A percentile compares a stretch with the other conserved stretches of the same genome.
These are phyloP conservation scores for Persicaria tinctoria DNA, from an alignment of 148 eudicot species.

Conservation along the genomic window DNA sequence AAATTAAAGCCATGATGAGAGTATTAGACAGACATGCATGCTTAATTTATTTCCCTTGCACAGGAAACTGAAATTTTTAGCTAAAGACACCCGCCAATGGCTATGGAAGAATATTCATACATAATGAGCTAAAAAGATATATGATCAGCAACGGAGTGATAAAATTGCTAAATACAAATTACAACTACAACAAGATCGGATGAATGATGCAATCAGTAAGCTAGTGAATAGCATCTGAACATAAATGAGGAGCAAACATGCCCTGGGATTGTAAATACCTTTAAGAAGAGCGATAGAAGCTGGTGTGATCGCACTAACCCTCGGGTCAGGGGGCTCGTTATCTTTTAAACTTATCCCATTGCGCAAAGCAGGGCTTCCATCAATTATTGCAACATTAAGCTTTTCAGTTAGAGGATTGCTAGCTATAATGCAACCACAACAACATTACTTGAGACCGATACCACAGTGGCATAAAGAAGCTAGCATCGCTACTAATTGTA, in stretches of 20 bases:
- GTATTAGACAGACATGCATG: neutral
- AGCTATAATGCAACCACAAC: conserved; percentile 32
- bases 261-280: conserved; percentile 37
- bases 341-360: conserved; percentile 38
- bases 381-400: conserved; percentile 74
- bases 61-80: neutral
- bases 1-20: neutral
- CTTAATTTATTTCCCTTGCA: neutral
- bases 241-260: neutral
- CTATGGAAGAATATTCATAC: neutral
- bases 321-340: conserved; percentile 82
- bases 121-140: neutral
- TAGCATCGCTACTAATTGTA: neutral
- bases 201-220: neutral
- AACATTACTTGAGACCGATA: conserved; percentile 4
- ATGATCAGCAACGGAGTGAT: neutral
- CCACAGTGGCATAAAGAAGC: neutral
- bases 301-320: conserved; percentile 97
- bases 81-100: neutral
- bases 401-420: conserved; percentile 65
- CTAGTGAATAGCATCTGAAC: neutral
- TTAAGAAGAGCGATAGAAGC: conserved; percentile 69
- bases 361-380: conserved; percentile 74
- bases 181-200: neutral
- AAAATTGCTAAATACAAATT: neutral